A percentile compares a stretch with the other conserved stretches of the same genome.
Evolutionary conservation across 495 filamentous ascomycete species (phyloP).

Genomic region (Neurospora africana): DNA sequence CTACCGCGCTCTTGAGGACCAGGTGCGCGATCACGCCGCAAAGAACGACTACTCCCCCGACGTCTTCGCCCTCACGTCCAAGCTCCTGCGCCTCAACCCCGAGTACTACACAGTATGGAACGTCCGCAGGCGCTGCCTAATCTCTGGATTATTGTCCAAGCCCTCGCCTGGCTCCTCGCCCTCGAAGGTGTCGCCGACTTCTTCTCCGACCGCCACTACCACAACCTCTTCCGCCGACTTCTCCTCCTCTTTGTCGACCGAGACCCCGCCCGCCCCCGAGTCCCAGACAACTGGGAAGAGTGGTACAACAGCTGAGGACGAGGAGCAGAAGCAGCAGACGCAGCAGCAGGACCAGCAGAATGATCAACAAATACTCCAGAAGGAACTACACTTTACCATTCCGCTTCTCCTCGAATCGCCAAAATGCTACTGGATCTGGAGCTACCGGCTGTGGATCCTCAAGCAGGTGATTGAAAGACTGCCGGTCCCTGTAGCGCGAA

Average conservation of each 20-base stretch:
- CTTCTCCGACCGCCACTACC: constrained; percentile 40
- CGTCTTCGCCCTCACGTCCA: constrained; percentile 64
- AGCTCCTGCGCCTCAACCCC: constrained; percentile 76
- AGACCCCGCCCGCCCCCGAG: constrained; percentile 35
- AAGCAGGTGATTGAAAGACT: constrained; percentile 56
- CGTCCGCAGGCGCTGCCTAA: constrained; percentile 63
- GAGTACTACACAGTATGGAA: constrained; percentile 99
- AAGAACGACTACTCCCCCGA: constrained; percentile 51
- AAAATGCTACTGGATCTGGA: constrained; percentile 99
- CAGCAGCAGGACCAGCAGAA: constrained; percentile 6
- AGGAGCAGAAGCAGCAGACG: background rate
- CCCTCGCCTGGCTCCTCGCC: constrained; percentile 39
- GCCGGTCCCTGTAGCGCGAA: constrained; percentile 37
- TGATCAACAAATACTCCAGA: constrained; percentile 31
- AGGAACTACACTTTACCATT: constrained; percentile 70
- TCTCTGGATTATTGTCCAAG: constrained; percentile 43
- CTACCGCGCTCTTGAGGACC: constrained; percentile 61
- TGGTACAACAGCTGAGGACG: constrained; percentile 42
- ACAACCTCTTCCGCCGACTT: constrained; percentile 39
- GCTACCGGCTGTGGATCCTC: constrained; percentile 84
- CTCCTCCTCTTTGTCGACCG: constrained; percentile 36
- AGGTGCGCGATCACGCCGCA: constrained; percentile 50
- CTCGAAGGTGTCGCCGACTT: constrained; percentile 48
- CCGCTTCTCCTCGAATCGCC: constrained; percentile 75
- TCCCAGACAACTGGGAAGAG: constrained; percentile 44